phyloP scores from a whole-genome alignment of 2,329 filamentous ascomycete genomes.

The Alternaria arbusti region DNA sequence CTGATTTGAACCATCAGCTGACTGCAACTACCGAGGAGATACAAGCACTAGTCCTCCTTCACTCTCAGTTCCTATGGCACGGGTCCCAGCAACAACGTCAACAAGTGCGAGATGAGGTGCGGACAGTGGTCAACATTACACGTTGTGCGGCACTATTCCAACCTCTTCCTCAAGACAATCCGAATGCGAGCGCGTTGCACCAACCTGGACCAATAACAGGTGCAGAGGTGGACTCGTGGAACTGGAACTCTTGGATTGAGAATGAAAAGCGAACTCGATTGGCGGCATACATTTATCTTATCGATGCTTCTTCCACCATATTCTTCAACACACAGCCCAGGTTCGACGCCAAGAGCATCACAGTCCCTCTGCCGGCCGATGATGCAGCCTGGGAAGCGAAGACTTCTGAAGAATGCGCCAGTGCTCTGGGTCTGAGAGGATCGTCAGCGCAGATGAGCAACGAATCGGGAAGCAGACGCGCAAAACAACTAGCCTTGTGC shows the following conservation, averaged over 20 bases:
- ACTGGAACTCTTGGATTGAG: conserved; percentile 72
- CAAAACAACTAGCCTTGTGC: conserved; percentile 70
- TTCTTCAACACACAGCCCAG: conserved; percentile 73
- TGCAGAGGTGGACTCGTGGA: conserved; percentile 62
- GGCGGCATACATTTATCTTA: conserved; percentile 69
- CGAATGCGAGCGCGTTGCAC: conserved; percentile 66
- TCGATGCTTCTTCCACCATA: conserved; percentile 69
- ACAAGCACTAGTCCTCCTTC: conserved; percentile 69
- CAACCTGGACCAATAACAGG: conserved; percentile 55
- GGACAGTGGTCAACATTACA: conserved; percentile 62
- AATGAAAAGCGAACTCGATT: conserved; percentile 72
- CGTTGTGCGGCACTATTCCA: conserved; percentile 64
- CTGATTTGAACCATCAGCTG: conserved; percentile 48
- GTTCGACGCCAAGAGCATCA: conserved; percentile 69
- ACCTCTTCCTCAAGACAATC: conserved; percentile 56
- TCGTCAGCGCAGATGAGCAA: conserved; percentile 64
- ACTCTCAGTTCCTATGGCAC: conserved; percentile 71
- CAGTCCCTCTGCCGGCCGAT: conserved; percentile 72
- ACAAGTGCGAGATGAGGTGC: conserved; percentile 65
- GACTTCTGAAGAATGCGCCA: conserved; percentile 65
- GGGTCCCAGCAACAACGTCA: conserved; percentile 71
- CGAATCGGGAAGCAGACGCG: conserved; percentile 65
- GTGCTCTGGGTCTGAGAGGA: conserved; percentile 69
- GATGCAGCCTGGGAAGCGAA: conserved; percentile 76
- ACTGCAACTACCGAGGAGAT: conserved; percentile 66